Evolutionary conservation across 2,329 filamentous ascomycete species (phyloP), one percentile per base, ranked within the genome.

Genomic region (Arthrobotrys iridis): DNA sequence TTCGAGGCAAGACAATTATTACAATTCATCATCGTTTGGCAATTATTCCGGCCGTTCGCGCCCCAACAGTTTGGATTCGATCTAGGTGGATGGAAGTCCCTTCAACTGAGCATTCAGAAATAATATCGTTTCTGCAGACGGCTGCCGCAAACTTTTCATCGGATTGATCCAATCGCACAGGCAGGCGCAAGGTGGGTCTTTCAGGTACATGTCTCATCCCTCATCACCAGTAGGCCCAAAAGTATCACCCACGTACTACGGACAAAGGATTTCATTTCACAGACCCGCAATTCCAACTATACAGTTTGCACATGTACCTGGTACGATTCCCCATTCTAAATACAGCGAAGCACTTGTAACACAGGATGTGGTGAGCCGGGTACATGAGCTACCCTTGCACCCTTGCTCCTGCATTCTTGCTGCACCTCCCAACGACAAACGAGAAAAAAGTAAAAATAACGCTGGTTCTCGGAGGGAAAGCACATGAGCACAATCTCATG

Each of bases 301-400:
- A 26, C 33, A 13, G 20, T 55, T 41, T 13, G 45, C 20, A 26
- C 20, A 59, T 15, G 62, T 67, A 67, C 62, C 62, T 13, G 52
- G 43, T 66, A 74, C 62, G 20, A 48, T 20, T 40, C 37, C 13
- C 11, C 20, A 1, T 60, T 35, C 37, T 24, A 22, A 52, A 35
- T 40, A 4, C 48, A 55, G 48, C 35, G 48, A 28, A 28, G 37
- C 35, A n/a, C 28, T 48, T 41, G 26, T 60, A 43, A 35, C 68
- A 66, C 68, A 60, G 35, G 50, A 73, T 65, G 67, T 73, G 67
- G 67, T 66, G 68, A 73, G 41, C 68, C 68, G 52, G 52, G 40
- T 59, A 50, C 26, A 66, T 52, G 22, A 59, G 40, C 63, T 50
- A 68, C 64, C 63, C 64, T 60, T 60, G 57, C 58, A 26, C 2